Conservation (phyloP, 192 early-diverging fungal genomes). For the Backusella mclennaniae region DNA sequence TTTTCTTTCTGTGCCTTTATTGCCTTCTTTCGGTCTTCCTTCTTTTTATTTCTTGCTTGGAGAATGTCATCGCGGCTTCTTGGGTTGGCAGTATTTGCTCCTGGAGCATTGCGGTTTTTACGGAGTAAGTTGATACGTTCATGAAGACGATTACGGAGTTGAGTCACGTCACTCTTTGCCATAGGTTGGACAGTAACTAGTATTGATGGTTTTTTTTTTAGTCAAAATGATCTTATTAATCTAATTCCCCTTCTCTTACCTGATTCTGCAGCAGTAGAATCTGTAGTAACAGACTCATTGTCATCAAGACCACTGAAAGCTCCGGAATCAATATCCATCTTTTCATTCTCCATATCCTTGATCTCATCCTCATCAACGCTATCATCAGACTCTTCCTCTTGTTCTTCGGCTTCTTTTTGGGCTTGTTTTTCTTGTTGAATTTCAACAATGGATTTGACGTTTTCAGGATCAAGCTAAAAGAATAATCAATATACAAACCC, state of each 20-base stretch:
- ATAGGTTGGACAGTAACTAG: conserved; percentile 32
- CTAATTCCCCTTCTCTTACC: background rate
- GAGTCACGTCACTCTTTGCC: conserved; percentile 47
- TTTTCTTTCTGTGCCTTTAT: conserved; percentile 61
- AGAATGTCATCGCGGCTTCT: conserved; percentile 72
- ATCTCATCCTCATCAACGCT: conserved; percentile 37
- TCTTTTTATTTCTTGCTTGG: conserved; percentile 70
- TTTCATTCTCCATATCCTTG: conserved; percentile 28
- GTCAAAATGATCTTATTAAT: too few species aligned
- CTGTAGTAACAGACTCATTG: conserved; percentile 3
- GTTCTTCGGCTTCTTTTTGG: conserved; percentile 32
- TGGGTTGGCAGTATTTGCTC: conserved; percentile 47
- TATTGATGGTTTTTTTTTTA: too few species aligned
- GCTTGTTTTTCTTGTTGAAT: conserved; percentile 59
- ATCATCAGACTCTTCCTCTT: conserved; percentile 37
- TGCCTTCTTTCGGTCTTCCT: conserved; percentile 63
- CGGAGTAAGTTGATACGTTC: conserved; percentile 60
- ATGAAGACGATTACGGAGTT: conserved; percentile 60
- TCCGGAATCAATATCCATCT: conserved; percentile 32
- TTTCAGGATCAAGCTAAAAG: conserved; percentile 78
- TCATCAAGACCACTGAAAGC: conserved; percentile 17
- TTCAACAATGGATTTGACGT: conserved; percentile 67
- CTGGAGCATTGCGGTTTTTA: conserved; percentile 62
- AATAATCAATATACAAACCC: background rate
- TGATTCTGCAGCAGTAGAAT: background rate